These are phyloP conservation scores for Boletus subparvulus DNA, from an alignment of 768 basidiomycete genomes.

Conservation along the genomic window DNA sequence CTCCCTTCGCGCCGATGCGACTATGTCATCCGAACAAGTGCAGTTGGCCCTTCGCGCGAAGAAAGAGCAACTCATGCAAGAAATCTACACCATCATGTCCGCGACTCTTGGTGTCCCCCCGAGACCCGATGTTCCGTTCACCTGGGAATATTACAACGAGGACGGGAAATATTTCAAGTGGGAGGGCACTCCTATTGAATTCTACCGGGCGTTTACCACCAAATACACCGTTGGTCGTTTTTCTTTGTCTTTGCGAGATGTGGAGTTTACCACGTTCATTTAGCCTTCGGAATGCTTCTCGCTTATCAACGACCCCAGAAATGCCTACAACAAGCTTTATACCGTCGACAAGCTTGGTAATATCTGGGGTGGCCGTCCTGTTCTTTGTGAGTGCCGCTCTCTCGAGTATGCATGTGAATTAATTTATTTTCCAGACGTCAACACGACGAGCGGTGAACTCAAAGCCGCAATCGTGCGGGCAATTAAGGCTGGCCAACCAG, in stretches of 20 bases:
- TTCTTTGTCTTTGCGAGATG: not conserved
- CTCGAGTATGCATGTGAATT: not conserved
- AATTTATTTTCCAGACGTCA: conserved; percentile 61
- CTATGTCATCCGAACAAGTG: conserved; percentile 46
- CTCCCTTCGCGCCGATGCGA: conserved; percentile 48
- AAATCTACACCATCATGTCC: conserved; percentile 81
- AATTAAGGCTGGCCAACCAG: conserved; percentile 84
- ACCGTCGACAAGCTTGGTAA: conserved; percentile 94
- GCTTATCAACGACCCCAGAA: conserved; percentile 92
- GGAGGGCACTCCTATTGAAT: conserved; percentile 80
- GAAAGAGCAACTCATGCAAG: conserved; percentile 83
- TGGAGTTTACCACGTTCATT: not conserved
- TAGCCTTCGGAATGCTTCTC: conserved; percentile 81
- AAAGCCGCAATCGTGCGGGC: conserved; percentile 81
- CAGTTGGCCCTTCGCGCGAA: conserved; percentile 63
- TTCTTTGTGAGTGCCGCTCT: conserved; percentile 61
- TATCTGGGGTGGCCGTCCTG: conserved; percentile 81
- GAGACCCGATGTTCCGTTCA: conserved; percentile 63
- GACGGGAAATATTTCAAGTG: conserved; percentile 73
- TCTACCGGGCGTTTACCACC: conserved; percentile 64
- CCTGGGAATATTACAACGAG: conserved; percentile 87
- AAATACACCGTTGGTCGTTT: conserved; percentile 49
- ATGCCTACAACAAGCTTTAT: conserved; percentile 78
- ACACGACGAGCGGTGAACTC: conserved; percentile 78
- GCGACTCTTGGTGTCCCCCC: conserved; percentile 89